A percentile compares a stretch with the other conserved stretches of the same genome.
Evolutionary conservation across 345 rosid species (phyloP).

Genomic region (Xanthoceras sorbifolium): DNA sequence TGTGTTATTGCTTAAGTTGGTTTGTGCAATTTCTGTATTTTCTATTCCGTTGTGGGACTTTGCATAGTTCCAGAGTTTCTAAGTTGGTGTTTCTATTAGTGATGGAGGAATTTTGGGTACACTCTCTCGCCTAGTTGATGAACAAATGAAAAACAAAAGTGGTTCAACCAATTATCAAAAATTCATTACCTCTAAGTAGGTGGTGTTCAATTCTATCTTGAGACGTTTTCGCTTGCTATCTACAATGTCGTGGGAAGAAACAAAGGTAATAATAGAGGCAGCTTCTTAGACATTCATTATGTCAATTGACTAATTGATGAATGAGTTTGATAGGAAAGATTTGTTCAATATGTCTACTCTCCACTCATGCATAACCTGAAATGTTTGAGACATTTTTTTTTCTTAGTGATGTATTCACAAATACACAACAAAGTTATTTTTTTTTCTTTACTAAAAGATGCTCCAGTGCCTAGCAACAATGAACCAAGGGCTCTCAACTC

Average conservation of each 20-base stretch:
- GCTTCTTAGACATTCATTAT: neutral
- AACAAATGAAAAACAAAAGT: neutral
- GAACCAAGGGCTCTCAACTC: neutral
- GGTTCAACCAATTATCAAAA: neutral
- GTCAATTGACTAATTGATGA: neutral
- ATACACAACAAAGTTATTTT: neutral
- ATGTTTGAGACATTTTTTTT: neutral
- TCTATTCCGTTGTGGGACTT: neutral
- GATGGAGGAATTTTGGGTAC: neutral
- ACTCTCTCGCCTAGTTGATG: neutral
- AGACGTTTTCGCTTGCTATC: neutral
- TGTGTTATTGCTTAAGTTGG: neutral
- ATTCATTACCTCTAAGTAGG: neutral
- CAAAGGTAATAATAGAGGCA: neutral
- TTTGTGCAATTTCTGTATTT: neutral
- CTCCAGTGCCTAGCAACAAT: neutral
- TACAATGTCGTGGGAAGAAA: neutral
- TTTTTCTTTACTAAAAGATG: neutral
- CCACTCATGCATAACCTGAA: neutral
- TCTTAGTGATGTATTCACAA: neutral
- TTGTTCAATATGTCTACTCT: neutral
- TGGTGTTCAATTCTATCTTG: neutral
- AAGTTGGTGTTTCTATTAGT: neutral
- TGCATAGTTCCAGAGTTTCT: neutral
- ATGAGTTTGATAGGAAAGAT: neutral